A percentile compares a stretch with the other conserved stretches of the same genome.
Conservation (phyloP, 441 rosid species). For the Flueggea neowawraea region DNA sequence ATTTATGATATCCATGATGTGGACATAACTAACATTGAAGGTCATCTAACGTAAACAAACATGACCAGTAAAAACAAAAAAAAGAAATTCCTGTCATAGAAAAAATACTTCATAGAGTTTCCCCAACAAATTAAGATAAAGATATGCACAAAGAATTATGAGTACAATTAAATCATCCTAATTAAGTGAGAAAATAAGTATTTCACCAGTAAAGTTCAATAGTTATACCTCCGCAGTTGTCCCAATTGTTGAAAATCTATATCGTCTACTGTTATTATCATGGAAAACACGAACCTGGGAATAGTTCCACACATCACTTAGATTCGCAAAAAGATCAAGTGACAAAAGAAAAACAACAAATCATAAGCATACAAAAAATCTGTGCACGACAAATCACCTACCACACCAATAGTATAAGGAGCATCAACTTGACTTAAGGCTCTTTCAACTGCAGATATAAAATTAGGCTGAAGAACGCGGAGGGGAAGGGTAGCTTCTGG, state of each 20-base stretch:
- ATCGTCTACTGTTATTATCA: conserved; percentile 30
- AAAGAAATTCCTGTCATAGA: too few relatives aligned
- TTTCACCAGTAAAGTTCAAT: background rate
- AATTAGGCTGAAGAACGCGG: conserved; percentile 66
- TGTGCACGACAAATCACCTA: conserved; percentile 32
- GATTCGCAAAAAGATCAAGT: background rate
- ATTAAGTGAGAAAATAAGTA: background rate
- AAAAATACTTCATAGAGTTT: too few relatives aligned
- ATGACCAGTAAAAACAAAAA: too few relatives aligned
- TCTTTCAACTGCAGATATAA: conserved; percentile 81
- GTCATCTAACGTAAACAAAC: too few relatives aligned
- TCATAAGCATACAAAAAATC: conserved; percentile 2
- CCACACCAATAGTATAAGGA: conserved; percentile 88
- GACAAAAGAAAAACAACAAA: conserved; percentile 9
- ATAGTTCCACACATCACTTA: conserved; percentile 5
- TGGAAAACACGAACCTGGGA: conserved; percentile 62
- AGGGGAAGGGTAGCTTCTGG: conserved; percentile 94
- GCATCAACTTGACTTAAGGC: conserved; percentile 69
- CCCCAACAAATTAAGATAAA: too few relatives aligned
- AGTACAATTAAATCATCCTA: too few relatives aligned
- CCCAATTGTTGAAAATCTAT: conserved; percentile 61
- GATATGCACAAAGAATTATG: too few relatives aligned
- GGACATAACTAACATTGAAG: too few relatives aligned
- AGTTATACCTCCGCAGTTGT: conserved; percentile 89
- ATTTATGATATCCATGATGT: too few relatives aligned